These are phyloP conservation scores for Panaeolus papilionaceus DNA, from an alignment of 768 basidiomycete genomes.

Conservation along the genomic window DNA sequence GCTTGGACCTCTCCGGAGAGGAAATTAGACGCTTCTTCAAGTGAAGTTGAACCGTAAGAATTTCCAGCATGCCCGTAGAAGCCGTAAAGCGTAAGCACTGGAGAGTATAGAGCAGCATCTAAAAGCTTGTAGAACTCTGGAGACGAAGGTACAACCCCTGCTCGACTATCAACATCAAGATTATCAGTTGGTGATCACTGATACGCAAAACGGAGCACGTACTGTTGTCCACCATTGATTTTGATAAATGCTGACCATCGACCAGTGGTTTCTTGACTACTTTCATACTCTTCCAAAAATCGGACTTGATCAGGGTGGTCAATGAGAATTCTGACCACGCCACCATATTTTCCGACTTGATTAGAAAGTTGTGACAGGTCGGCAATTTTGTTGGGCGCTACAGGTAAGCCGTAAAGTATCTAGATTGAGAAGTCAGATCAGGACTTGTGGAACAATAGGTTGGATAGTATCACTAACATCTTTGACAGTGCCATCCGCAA, in stretches of 20 bases:
- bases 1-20: constrained; percentile 73
- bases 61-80: constrained; percentile 86
- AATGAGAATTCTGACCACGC: constrained; percentile 68
- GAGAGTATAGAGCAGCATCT: constrained; percentile 55
- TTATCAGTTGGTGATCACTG: background rate
- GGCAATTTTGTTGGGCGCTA: constrained; percentile 71
- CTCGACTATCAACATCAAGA: constrained; percentile 57
- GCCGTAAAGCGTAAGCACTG: constrained; percentile 70
- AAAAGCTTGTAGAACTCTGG: constrained; percentile 63
- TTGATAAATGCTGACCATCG: constrained; percentile 85
- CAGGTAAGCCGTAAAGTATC: constrained; percentile 84
- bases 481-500: constrained; percentile 74
- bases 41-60: constrained; percentile 77
- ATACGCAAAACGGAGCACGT: constrained; percentile 31
- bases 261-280: constrained; percentile 40
- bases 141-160: constrained; percentile 65
- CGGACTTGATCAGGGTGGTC: constrained; percentile 79
- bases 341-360: constrained; percentile 60
- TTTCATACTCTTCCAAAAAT: constrained; percentile 68
- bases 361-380: constrained; percentile 70
- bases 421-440: constrained; percentile 34
- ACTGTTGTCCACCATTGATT: constrained; percentile 81
- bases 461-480: constrained; percentile 60
- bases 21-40: constrained; percentile 67
- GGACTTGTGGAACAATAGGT: constrained; percentile 9